A percentile compares a stretch with the other conserved stretches of the same genome.
Conservation (phyloP, 2,329 filamentous ascomycete species). For the Calonectria pteridis region DNA sequence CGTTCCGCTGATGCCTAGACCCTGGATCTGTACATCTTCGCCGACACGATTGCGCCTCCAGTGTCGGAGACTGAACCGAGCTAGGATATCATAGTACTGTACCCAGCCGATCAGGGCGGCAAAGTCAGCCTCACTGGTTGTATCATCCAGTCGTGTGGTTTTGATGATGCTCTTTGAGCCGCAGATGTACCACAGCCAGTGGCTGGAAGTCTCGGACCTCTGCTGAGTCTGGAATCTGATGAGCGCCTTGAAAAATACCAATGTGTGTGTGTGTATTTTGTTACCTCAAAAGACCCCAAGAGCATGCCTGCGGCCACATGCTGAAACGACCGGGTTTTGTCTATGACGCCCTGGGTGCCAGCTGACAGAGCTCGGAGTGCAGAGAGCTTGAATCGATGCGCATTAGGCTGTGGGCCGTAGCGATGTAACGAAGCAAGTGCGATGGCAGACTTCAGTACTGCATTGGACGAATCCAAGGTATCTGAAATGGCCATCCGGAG, state of each 20-base stretch:
- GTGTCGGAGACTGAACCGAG: conserved; percentile 34
- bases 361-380: conserved; percentile 26
- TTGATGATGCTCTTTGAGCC: conserved; percentile 33
- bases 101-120: conserved; percentile 33
- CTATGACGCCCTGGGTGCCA: neutral
- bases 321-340: conserved; percentile 17
- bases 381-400: conserved; percentile 18
- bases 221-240: conserved; percentile 32
- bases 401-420: fast-evolving
- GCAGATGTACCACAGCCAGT: conserved; percentile 39
- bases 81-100: conserved; percentile 31
- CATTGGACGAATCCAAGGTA: conserved; percentile 8
- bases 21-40: neutral
- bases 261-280: no score
- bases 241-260: no score
- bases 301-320: conserved; percentile 39
- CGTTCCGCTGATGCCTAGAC: neutral
- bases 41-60: conserved; percentile 29
- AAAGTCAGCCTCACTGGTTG: neutral
- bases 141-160: conserved; percentile 16
- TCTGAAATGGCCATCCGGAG: conserved; percentile 35
- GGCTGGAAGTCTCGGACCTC: conserved; percentile 26
- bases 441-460: conserved; percentile 28
- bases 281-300: conserved; percentile 33
- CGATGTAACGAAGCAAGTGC: conserved; percentile 35